phyloP scores from a whole-genome alignment of 495 filamentous ascomycete species.

The Thozetella sp. region DNA sequence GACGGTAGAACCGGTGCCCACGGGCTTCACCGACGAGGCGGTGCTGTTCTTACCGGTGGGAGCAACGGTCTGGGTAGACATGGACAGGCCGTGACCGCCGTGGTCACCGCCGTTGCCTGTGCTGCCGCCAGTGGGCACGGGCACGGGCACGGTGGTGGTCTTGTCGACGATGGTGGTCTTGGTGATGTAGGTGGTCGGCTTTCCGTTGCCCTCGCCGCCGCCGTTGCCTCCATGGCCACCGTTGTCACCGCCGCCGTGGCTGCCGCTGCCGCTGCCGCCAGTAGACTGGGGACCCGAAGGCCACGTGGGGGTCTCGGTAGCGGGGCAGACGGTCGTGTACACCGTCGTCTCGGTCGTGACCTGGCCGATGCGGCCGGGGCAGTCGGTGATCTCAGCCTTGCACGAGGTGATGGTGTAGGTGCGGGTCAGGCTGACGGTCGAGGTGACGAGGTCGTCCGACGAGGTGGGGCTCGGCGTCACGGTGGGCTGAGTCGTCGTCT shows the following conservation, averaged over 20 bases:
- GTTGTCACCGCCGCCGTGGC: background rate
- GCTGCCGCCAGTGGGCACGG: slow-evolving; percentile 2
- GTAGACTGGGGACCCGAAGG: background rate
- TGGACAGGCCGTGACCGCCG: slow-evolving; percentile 10
- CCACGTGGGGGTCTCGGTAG: slow-evolving; percentile 17
- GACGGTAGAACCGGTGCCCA: slow-evolving; percentile 6
- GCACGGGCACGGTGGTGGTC: slow-evolving; percentile 7
- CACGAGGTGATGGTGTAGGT: slow-evolving; percentile 61
- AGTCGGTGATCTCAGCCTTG: slow-evolving; percentile 58
- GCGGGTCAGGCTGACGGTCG: slow-evolving; percentile 61
- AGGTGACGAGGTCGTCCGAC: slow-evolving; percentile 45
- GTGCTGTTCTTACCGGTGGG: slow-evolving; percentile 3
- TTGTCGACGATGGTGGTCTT: slow-evolving; percentile 25
- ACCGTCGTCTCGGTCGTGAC: slow-evolving; percentile 57
- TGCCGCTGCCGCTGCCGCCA: background rate
- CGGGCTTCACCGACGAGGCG: slow-evolving; percentile 3
- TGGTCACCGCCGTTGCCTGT: slow-evolving; percentile 12
- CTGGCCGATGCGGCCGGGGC: slow-evolving; percentile 53
- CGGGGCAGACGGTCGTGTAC: slow-evolving; percentile 62
- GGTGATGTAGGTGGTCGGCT: slow-evolving; percentile 47
- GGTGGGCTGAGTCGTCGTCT: slow-evolving; percentile 6
- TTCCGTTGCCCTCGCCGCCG: slow-evolving; percentile 5
- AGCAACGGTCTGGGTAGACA: slow-evolving; percentile 12
- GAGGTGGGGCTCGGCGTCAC: slow-evolving; percentile 11
- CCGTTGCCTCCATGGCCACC: background rate